Evolutionary conservation across 306 rosid genomes (phyloP).

Genomic region (Canavalia ensiformis): DNA sequence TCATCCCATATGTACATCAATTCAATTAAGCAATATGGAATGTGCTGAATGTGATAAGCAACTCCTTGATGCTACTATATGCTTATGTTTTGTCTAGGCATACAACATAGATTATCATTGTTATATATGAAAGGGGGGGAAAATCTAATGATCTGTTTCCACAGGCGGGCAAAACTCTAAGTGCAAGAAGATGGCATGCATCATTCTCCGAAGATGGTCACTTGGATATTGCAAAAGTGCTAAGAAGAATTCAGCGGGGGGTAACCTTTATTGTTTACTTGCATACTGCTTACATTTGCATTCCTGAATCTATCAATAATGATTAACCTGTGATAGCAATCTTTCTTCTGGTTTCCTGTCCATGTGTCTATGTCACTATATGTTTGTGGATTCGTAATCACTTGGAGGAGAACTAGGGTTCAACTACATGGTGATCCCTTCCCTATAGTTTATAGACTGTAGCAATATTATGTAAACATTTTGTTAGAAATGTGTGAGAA

Average conservation of each 20-base stretch:
- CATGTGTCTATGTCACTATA: background rate
- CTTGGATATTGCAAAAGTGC: slow-evolving; percentile 85
- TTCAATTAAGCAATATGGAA: background rate
- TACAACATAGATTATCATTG: background rate
- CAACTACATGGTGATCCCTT: slow-evolving; percentile 17
- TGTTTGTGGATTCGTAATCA: slow-evolving; percentile 32
- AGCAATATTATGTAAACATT: slow-evolving; percentile 1
- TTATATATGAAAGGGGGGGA: background rate
- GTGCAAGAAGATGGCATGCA: slow-evolving; percentile 88
- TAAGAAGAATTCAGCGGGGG: slow-evolving; percentile 92
- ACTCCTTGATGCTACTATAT: slow-evolving; percentile 7
- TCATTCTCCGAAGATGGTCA: slow-evolving; percentile 87
- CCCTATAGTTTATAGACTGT: slow-evolving; percentile 15
- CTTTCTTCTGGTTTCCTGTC: slow-evolving; percentile 22
- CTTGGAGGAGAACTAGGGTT: background rate
- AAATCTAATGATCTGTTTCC: slow-evolving; percentile 40
- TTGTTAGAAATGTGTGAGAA: background rate
- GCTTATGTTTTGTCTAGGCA: background rate
- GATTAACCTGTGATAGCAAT: background rate
- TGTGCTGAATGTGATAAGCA: slow-evolving; percentile 16
- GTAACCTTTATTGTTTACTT: slow-evolving; percentile 57
- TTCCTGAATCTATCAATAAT: slow-evolving; percentile 27
- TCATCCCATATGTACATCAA: slow-evolving; percentile 5
- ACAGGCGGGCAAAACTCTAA: slow-evolving; percentile 95
- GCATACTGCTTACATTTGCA: slow-evolving; percentile 19